Evolutionary conservation across 2,329 filamentous ascomycete species (phyloP).

Genomic region (Clarireedia hainanense): DNA sequence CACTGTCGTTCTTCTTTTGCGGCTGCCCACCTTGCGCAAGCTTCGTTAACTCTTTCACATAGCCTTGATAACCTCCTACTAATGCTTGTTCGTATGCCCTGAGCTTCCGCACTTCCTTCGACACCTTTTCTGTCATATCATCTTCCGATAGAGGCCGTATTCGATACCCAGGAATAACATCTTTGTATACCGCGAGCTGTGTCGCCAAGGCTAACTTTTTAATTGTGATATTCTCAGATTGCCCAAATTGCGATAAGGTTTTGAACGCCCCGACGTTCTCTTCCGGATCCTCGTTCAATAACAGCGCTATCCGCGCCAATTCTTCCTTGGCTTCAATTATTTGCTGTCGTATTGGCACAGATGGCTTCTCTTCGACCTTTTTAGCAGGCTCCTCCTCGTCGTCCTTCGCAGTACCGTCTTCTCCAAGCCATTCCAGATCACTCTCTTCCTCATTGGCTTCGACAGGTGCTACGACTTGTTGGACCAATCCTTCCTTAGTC

Average conservation of each 20-base stretch:
- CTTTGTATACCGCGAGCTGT: constrained; percentile 86
- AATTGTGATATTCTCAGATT: constrained; percentile 62
- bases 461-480: constrained; percentile 47
- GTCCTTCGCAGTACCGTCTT: constrained; percentile 38
- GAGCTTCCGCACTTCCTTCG: constrained; percentile 81
- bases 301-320: constrained; percentile 69
- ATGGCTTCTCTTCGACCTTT: constrained; percentile 44
- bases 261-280: constrained; percentile 78
- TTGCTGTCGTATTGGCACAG: constrained; percentile 68
- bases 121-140: constrained; percentile 69
- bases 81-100: constrained; percentile 83
- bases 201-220: constrained; percentile 81
- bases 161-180: constrained; percentile 91
- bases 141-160: constrained; percentile 78
- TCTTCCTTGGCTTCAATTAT: constrained; percentile 87
- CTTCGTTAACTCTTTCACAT: constrained; percentile 66
- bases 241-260: constrained; percentile 64
- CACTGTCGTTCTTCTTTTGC: constrained; percentile 31
- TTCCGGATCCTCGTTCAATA: constrained; percentile 87
- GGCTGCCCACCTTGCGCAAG: constrained; percentile 51
- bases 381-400: constrained; percentile 43
- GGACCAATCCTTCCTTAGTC: constrained; percentile 66
- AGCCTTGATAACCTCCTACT: constrained; percentile 75
- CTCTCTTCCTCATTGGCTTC: constrained; percentile 50
- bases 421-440: constrained; percentile 56